phyloP scores from a whole-genome alignment of 2,329 filamentous ascomycete species.

The Byssothecium circinans region DNA sequence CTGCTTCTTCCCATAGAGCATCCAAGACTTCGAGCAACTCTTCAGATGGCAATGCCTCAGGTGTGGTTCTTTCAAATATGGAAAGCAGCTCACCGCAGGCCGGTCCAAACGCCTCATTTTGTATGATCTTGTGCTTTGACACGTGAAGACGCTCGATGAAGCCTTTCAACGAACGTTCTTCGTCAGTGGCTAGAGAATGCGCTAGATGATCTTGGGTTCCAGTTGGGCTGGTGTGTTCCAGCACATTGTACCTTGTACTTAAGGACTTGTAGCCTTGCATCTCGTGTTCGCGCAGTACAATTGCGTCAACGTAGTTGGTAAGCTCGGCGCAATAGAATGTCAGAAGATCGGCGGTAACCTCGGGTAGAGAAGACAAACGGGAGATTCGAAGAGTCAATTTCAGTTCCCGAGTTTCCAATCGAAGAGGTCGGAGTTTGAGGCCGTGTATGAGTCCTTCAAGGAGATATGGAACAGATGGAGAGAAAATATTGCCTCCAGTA shows the following conservation, averaged over 20 bases:
- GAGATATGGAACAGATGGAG: slow-evolving; percentile 47
- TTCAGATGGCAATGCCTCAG: slow-evolving; percentile 4
- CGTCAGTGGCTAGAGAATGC: not conserved
- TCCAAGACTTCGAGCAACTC: slow-evolving; percentile 30
- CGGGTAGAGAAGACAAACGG: slow-evolving; percentile 44
- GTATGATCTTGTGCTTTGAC: slow-evolving; percentile 34
- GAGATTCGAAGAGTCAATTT: slow-evolving; percentile 41
- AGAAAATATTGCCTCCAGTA: slow-evolving; percentile 41
- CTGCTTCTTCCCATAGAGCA: slow-evolving; percentile 52
- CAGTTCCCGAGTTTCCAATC: slow-evolving; percentile 28
- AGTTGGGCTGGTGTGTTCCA: not conserved
- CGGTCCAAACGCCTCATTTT: slow-evolving; percentile 28
- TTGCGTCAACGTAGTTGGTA: slow-evolving; percentile 17
- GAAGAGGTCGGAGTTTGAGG: slow-evolving; percentile 14
- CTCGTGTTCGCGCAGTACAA: not conserved
- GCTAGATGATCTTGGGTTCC: not conserved
- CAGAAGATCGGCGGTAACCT: slow-evolving; percentile 47
- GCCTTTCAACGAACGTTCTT: slow-evolving; percentile 15
- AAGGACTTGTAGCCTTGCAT: slow-evolving; percentile 25
- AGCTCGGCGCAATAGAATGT: slow-evolving; percentile 32
- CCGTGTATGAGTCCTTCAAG: slow-evolving; percentile 47
- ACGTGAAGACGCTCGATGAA: slow-evolving; percentile 29
- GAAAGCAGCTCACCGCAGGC: slow-evolving; percentile 27
- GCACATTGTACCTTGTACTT: slow-evolving; percentile 7
- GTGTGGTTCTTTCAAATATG: slow-evolving; percentile 21